Evolutionary conservation across 2,329 filamentous ascomycete genomes (phyloP), one percentile per base, ranked within the genome.

Genomic region (Ustulina deusta): DNA sequence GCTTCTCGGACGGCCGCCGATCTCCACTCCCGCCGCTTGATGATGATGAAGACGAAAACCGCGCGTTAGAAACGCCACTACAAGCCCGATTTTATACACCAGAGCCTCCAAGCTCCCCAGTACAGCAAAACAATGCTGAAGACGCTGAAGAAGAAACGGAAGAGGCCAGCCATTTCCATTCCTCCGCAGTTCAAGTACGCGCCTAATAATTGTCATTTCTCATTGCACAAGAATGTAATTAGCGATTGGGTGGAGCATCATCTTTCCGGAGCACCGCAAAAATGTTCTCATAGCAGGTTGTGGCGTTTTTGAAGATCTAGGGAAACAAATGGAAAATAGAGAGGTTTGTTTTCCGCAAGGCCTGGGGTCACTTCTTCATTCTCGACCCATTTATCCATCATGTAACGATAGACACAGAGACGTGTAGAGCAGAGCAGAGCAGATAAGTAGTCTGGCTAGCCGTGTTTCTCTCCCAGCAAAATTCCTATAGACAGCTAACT

Each of bases 1-100:
- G 87, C 75, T 85, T 88, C 68, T 89, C 87, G 0, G 89, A 90
- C 17, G 87, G 86, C 1, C 81, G 83, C 29, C 82, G 83, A 61
- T 87, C 87, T 17, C 87, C 87, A 0, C 78, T 89, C 20, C 84
- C 86, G 10, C 84, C 83, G 0, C 83, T 86, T 54, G 77, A 76
- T 25, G 75, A 78, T 34, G 77, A 75, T 6, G 75, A 74, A 55
- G 74, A 74, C 34, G 74, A 75, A 63, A 65, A 48, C 48, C 29
- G 42, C 5, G 55, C 32, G 10, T 22, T 62, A 17, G 64, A 72
- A 27, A 65, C 63, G 20, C 69, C 71, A 15, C 71, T 73, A 20
- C 78, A 79, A 60, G 75, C 80, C 0, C 74, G 78, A 57, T 83
- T 82, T 63, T 82, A 80, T 69, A 83, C 82, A 1, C 81, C 82